Conservation (phyloP, 768 basidiomycete genomes). For the Rhodosporidiobolus odoratus region DNA sequence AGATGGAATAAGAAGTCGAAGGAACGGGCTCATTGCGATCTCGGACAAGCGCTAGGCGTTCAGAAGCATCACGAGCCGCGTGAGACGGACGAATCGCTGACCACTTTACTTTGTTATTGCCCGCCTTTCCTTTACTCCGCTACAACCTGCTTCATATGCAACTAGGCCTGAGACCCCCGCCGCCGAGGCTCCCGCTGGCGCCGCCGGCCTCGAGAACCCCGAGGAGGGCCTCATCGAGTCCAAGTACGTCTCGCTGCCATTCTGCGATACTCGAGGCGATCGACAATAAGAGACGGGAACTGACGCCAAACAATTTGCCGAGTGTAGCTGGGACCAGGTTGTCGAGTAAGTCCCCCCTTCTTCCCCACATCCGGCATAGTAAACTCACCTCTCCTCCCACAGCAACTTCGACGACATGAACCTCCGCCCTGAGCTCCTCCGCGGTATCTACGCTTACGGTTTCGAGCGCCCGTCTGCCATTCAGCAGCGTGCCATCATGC, state of each 20-base stretch:
- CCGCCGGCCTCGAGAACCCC: slow-evolving; percentile 32
- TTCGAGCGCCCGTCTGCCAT: slow-evolving; percentile 99
- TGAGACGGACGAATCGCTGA: not conserved
- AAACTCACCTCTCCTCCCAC: not conserved
- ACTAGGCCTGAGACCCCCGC: slow-evolving; percentile 36
- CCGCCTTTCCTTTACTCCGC: not conserved
- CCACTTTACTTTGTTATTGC: not conserved
- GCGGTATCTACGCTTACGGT: slow-evolving; percentile 94
- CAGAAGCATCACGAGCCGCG: no score
- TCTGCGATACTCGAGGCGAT: not conserved
- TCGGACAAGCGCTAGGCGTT: no score
- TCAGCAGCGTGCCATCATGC: slow-evolving; percentile 94
- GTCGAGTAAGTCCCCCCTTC: slow-evolving; percentile 27
- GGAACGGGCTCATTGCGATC: no score
- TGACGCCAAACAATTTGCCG: not conserved
- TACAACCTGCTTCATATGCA: not conserved
- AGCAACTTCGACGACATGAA: slow-evolving; percentile 73
- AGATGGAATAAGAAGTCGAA: not conserved
- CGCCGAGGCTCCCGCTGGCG: slow-evolving; percentile 30
- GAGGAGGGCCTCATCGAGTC: slow-evolving; percentile 39
- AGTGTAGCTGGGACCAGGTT: slow-evolving; percentile 38
- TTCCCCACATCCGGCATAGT: fast-evolving
- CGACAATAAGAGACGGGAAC: not conserved
- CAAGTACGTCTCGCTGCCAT: slow-evolving; percentile 23
- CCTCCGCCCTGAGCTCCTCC: slow-evolving; percentile 89